Evolutionary conservation across 345 rosid genomes (phyloP).

Genomic region (Pugionium dolabratum): DNA sequence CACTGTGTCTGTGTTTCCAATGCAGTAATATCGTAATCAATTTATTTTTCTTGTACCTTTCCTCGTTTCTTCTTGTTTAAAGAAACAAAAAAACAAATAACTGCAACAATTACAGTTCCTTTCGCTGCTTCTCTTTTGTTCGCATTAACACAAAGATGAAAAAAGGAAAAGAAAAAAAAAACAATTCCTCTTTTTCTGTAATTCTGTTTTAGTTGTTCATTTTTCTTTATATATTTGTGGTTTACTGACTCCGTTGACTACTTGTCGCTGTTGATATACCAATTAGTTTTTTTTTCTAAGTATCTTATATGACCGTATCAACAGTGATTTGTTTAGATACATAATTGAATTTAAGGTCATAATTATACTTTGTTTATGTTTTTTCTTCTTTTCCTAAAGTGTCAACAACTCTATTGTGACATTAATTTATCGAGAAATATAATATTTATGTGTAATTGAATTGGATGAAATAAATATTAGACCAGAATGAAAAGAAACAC

Average conservation of each 20-base stretch:
- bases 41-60: conserved; percentile 22
- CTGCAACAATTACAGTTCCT: conserved; percentile 13
- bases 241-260: conserved; percentile 36
- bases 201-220: conserved; percentile 2
- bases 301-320: conserved; percentile 26
- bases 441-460: too few species aligned
- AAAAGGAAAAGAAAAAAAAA: background rate
- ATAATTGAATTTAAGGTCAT: background rate
- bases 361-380: conserved; percentile 11
- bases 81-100: conserved; percentile 11
- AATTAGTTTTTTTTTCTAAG: background rate
- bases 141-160: background rate
- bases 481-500: conserved; percentile 24
- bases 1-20: conserved; percentile 9
- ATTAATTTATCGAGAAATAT: background rate
- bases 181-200: background rate
- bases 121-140: conserved; percentile 38
- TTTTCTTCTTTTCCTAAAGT: background rate
- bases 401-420: background rate
- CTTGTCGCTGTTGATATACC: conserved; percentile 12
- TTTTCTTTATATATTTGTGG: background rate
- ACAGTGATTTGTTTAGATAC: conserved; percentile 30
- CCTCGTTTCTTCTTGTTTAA: conserved; percentile 1
- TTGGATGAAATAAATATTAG: background rate
- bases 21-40: background rate